A percentile compares a stretch with the other conserved stretches of the same genome.
Conservation (phyloP, 23 red algal species). For the Gracilaria gracilis region DNA sequence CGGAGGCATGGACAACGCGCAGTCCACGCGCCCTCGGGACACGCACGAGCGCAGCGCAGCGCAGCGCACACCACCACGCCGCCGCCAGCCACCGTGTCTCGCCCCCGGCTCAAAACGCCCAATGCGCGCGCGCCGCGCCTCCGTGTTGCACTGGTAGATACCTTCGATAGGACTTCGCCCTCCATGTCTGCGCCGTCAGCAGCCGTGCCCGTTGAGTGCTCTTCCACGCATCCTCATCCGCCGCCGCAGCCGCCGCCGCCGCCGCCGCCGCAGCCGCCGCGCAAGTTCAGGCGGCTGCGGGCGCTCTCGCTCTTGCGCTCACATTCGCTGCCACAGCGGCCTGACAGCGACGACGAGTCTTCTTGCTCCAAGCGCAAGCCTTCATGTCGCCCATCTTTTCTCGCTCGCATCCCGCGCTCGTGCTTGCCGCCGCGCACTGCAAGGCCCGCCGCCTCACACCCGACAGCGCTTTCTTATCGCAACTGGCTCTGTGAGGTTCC, state of each 20-base stretch:
- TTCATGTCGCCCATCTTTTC: neutral
- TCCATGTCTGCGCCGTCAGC: neutral
- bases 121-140: no score
- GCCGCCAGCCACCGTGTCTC: neutral
- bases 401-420: neutral
- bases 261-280: no score
- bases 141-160: no score
- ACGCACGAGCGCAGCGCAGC: no score
- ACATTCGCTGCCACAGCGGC: neutral
- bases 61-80: neutral
- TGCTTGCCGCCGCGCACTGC: neutral
- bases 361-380: neutral
- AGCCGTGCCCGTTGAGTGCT: neutral
- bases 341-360: neutral
- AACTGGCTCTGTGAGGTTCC: neutral
- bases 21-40: no score
- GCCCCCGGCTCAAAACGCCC: no score
- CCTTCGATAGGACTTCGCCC: neutral
- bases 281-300: neutral
- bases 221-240: neutral
- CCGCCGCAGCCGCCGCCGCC: no score
- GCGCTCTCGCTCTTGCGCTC: neutral
- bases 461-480: conserved; percentile 23
- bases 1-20: no score
- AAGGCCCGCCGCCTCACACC: neutral